Percentiles rank a stretch among this genome's conserved stretches.
phyloP scores from a whole-genome alignment of 768 basidiomycete genomes.

The Suillus paluster region DNA sequence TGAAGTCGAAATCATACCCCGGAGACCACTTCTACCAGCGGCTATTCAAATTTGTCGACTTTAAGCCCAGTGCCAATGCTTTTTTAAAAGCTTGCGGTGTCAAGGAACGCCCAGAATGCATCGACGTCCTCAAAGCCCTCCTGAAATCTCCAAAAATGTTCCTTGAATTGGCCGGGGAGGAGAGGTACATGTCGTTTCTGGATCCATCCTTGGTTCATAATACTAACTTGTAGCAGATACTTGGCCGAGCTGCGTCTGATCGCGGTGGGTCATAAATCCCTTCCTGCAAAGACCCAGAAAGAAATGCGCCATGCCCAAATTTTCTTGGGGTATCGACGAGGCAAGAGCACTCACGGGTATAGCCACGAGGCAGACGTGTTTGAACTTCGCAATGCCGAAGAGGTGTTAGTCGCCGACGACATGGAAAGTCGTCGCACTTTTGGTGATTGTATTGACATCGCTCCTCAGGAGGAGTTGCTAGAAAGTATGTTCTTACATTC shows the following conservation, averaged over 20 bases:
- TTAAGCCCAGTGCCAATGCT: slow-evolving; percentile 72
- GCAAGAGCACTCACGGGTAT: slow-evolving; percentile 12
- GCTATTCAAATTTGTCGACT: slow-evolving; percentile 84
- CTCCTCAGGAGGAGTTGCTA: slow-evolving; percentile 85
- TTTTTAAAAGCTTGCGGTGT: slow-evolving; percentile 86
- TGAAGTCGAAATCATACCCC: slow-evolving; percentile 42
- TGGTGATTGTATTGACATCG: slow-evolving; percentile 67
- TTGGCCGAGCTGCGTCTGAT: slow-evolving; percentile 79
- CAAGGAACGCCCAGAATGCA: slow-evolving; percentile 76
- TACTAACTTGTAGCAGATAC: slow-evolving; percentile 52
- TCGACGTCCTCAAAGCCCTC: slow-evolving; percentile 71
- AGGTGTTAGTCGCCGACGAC: slow-evolving; percentile 84
- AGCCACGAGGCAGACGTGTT: slow-evolving; percentile 42
- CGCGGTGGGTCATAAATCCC: slow-evolving; percentile 61
- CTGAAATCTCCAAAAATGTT: slow-evolving; percentile 67
- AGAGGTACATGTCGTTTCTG: slow-evolving; percentile 66
- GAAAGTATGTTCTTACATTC: slow-evolving; percentile 56
- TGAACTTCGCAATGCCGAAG: slow-evolving; percentile 63
- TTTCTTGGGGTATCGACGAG: slow-evolving; percentile 65
- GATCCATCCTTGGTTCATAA: not conserved
- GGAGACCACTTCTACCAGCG: slow-evolving; percentile 56
- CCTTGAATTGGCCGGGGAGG: slow-evolving; percentile 61
- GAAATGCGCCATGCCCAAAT: slow-evolving; percentile 71
- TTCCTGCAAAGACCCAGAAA: slow-evolving; percentile 43
- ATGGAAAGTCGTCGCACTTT: slow-evolving; percentile 75